Evolutionary conservation across 169 alveolate genomes (phyloP), one percentile per base, ranked within the genome.

Genomic region (Perkinsus chesapeaki): DNA sequence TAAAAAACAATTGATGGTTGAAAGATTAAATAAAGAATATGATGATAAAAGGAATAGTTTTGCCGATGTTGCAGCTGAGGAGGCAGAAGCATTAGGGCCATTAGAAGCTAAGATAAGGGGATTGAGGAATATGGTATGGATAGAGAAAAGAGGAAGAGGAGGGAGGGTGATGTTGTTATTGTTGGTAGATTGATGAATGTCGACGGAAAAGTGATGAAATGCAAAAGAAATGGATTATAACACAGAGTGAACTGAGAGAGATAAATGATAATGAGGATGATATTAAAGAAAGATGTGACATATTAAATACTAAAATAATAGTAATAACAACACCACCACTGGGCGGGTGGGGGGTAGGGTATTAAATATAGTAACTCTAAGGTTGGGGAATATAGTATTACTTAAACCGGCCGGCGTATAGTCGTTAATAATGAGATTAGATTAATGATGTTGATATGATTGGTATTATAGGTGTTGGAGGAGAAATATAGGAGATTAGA

Each of bases 201-300:
- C 96, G 95, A 73, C 93, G 94, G 39, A 95, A 95, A 91, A 96
- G 96, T 90, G 96, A 97, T 91, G 91, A 92, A 31, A 95, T 96
- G 95, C 96, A 96, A 73, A 96, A 96, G 47, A 98, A 97, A 39
- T 97, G 98, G 98, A 96, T 96, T 1, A 91, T 93, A 34, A 95
- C 96, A 93, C 95, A 97, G 92, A 97, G 97, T 92, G 94, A 95
- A 92, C 94, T 97, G 36, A 97, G 96, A 19, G 95, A 94, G 47
- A 93, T 96, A 39, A 95, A 95, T 92, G 96, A 96, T 43, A 93
- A 94, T 39, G 93, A 94, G 72, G 94, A 95, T 43, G 93, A 95
- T 92, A 91, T 95, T 31, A 95, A 95, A 93, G 95, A 93, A 92
- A 96, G 95, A 73, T 94, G 96, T 39, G 96, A 95, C n/a, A 95